Percentiles rank a stretch among this genome's conserved stretches.
Evolutionary conservation across 805 yeast genomes (phyloP).

Genomic region (Wickerhamiella azymoides): DNA sequence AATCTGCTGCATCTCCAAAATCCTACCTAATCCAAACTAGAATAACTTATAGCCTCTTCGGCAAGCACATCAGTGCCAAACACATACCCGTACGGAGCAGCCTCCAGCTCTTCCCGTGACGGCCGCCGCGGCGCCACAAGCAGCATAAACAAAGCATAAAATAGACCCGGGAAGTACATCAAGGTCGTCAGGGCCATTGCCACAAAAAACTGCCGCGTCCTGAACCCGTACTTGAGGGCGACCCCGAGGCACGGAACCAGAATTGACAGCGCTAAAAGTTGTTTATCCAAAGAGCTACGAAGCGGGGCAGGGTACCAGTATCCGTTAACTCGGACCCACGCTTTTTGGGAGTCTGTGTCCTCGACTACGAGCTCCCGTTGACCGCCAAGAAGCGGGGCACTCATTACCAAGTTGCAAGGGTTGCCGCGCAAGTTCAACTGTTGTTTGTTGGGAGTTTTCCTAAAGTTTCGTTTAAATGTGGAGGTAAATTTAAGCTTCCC

Average conservation of each 20-base stretch:
- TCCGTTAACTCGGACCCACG: conserved; percentile 4
- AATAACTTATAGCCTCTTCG: neutral
- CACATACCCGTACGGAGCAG: conserved; percentile 3
- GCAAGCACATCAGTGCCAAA: conserved; percentile 7
- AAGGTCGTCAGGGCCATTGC: conserved; percentile 1
- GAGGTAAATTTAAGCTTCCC: too few species aligned
- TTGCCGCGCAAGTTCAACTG: too few species aligned
- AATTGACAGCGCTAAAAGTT: conserved; percentile 12
- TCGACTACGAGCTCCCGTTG: conserved; percentile 1
- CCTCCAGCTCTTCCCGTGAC: conserved; percentile 2
- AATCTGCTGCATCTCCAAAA: too few species aligned
- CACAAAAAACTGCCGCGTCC: neutral
- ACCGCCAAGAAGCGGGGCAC: neutral
- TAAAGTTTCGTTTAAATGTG: too few species aligned
- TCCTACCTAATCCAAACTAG: neutral
- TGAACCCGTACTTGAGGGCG: conserved; percentile 7
- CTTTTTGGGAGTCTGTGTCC: neutral
- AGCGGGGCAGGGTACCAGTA: conserved; percentile 5
- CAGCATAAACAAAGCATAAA: conserved; percentile 1
- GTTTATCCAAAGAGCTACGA: conserved; percentile 11
- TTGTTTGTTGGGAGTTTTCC: too few species aligned
- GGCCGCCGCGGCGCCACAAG: conserved; percentile 4
- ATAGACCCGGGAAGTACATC: conserved; percentile 7
- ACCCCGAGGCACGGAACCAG: conserved; percentile 12
- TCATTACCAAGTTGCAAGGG: neutral